Evolutionary conservation across 1,284 basidiomycete genomes (phyloP).

Genomic region (Cryptococcus sp.): DNA sequence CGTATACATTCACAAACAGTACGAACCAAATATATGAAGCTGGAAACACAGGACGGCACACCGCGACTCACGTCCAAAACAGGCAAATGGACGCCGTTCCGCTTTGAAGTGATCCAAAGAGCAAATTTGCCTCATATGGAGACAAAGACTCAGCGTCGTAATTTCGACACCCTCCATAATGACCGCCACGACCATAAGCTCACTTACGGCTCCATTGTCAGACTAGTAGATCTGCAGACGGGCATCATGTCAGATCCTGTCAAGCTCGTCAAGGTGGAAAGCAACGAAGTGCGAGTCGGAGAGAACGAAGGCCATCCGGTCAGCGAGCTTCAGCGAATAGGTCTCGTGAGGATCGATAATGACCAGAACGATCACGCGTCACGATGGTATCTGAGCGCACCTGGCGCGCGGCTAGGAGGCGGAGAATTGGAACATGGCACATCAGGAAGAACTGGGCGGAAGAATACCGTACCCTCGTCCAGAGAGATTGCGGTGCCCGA

Average conservation of each 20-base stretch:
- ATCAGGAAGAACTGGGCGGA: not conserved
- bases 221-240: conserved; percentile 77
- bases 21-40: conserved; percentile 92
- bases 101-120: conserved; percentile 37
- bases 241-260: conserved; percentile 84
- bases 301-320: conserved; percentile 71
- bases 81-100: conserved; percentile 48
- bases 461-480: not conserved
- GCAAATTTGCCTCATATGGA: conserved; percentile 13
- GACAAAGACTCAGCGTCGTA: conserved; percentile 3
- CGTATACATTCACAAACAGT: conserved; percentile 96
- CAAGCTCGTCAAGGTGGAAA: conserved; percentile 89
- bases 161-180: conserved; percentile 58
- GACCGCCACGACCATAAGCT: conserved; percentile 61
- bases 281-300: conserved; percentile 70
- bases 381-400: conserved; percentile 43
- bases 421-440: conserved; percentile 26
- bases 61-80: conserved; percentile 33
- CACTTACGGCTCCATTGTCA: conserved; percentile 86
- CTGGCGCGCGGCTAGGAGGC: conserved; percentile 43
- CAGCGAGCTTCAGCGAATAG: conserved; percentile 95
- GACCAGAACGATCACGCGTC: conserved; percentile 22
- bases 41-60: conserved; percentile 55
- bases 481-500: not conserved
- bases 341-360: conserved; percentile 68